Evolutionary conservation across 148 eudicot species (phyloP).

Genomic region (Silene latifolia): DNA sequence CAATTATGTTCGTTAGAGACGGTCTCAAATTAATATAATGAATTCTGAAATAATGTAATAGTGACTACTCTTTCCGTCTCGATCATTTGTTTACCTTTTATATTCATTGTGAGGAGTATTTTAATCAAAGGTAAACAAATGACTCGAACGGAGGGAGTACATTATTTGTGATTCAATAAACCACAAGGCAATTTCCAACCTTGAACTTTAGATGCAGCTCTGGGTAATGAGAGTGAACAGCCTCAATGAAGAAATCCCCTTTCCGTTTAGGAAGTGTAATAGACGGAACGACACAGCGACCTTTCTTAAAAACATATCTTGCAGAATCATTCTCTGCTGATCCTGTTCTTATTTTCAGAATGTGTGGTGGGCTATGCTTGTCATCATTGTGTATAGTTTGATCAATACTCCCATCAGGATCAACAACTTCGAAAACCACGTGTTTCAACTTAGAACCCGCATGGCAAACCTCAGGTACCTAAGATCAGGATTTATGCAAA

Average conservation of each 20-base stretch:
- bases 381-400: conserved; percentile 43
- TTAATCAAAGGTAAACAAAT: too few relatives aligned
- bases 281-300: conserved; percentile 48
- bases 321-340: conserved; percentile 33
- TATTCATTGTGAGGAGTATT: too few relatives aligned
- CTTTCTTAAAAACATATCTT: conserved; percentile 41
- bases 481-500: neutral
- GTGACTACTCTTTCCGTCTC: too few relatives aligned
- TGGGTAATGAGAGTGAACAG: conserved; percentile 46
- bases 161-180: neutral
- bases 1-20: too few relatives aligned
- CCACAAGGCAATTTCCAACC: conserved; percentile 33
- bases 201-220: conserved; percentile 43
- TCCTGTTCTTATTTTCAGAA: conserved; percentile 34
- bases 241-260: conserved; percentile 43
- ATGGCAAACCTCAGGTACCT: conserved; percentile 50
- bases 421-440: conserved; percentile 44
- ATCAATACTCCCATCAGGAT: conserved; percentile 50
- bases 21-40: too few relatives aligned
- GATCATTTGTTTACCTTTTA: too few relatives aligned
- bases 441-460: conserved; percentile 46
- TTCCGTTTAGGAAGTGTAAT: conserved; percentile 46
- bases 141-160: too few relatives aligned
- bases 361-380: conserved; percentile 38
- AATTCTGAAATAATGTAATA: too few relatives aligned